phyloP scores from a whole-genome alignment of 2,329 filamentous ascomycete genomes.

The Thelonectria rubi region DNA sequence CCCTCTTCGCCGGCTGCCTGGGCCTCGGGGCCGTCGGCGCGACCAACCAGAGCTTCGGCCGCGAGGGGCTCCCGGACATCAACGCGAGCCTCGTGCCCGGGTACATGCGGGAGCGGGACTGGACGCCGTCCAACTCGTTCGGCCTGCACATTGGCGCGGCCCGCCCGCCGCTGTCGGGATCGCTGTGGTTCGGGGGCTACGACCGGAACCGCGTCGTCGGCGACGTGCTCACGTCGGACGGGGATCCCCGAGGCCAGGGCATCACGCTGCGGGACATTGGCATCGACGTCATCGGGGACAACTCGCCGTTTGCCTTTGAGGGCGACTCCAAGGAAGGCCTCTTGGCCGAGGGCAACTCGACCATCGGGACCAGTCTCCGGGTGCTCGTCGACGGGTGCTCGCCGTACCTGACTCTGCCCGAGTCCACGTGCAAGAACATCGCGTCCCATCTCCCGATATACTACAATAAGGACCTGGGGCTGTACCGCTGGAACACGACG shows the following conservation, averaged over 20 bases:
- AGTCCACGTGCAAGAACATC: conserved; percentile 52
- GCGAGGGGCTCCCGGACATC: conserved; percentile 25
- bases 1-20: conserved; percentile 45
- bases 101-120: conserved; percentile 34
- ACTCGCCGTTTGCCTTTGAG: conserved; percentile 2
- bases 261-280: conserved; percentile 47
- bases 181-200: conserved; percentile 53
- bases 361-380: conserved; percentile 27
- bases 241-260: conserved; percentile 26
- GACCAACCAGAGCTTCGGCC: conserved; percentile 43
- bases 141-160: conserved; percentile 54
- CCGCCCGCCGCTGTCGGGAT: conserved; percentile 40
- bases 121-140: conserved; percentile 52
- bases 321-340: conserved; percentile 37
- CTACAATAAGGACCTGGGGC: conserved; percentile 46
- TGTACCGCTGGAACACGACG: conserved; percentile 54
- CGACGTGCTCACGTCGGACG: conserved; percentile 38
- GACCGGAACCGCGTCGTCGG: conserved; percentile 52
- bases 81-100: conserved; percentile 46
- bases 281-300: conserved; percentile 46
- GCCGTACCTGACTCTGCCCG: conserved; percentile 53
- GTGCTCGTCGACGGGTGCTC: conserved; percentile 49
- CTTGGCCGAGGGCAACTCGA: conserved; percentile 38
- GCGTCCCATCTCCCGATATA: conserved; percentile 49
- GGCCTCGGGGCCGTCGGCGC: conserved; percentile 40